phyloP scores from a whole-genome alignment of 2,329 filamentous ascomycete genomes.

The Epicoccum nigrum region DNA sequence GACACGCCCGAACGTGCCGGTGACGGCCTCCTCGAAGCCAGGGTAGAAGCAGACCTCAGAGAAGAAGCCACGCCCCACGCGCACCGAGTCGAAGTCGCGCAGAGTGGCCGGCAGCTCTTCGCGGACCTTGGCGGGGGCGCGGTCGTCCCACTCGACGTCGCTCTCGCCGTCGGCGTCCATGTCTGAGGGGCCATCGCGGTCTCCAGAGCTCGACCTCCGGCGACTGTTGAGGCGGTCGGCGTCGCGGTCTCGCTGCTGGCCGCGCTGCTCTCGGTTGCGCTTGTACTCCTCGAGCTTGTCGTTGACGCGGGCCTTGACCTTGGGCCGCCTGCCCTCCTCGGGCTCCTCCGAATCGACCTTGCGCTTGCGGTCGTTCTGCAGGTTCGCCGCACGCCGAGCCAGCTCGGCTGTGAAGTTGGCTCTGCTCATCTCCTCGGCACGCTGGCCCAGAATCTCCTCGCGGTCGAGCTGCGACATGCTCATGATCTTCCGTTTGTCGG shows the following conservation, averaged over 20 bases:
- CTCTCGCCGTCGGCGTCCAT: constrained; percentile 73
- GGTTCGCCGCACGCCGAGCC: constrained; percentile 73
- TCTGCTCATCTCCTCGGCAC: constrained; percentile 80
- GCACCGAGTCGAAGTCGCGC: constrained; percentile 81
- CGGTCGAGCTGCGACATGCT: constrained; percentile 87
- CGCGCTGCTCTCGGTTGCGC: constrained; percentile 64
- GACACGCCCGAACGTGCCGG: constrained; percentile 84
- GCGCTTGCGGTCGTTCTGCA: constrained; percentile 70
- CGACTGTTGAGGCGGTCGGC: constrained; percentile 56
- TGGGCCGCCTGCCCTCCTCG: constrained; percentile 69
- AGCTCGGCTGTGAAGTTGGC: constrained; percentile 83
- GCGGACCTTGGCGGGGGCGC: constrained; percentile 59
- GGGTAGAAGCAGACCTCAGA: constrained; percentile 92
- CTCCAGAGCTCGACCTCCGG: constrained; percentile 51
- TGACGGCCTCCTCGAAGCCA: constrained; percentile 80
- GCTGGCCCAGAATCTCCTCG: constrained; percentile 87
- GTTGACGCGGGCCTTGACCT: constrained; percentile 63
- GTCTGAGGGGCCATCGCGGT: constrained; percentile 57
- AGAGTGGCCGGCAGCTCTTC: constrained; percentile 74
- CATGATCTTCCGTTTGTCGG: constrained; percentile 70
- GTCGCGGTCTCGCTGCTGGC: constrained; percentile 59
- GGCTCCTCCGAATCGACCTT: constrained; percentile 80
- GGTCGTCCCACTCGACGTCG: constrained; percentile 74
- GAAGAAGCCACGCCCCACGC: constrained; percentile 85
- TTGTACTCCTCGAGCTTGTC: constrained; percentile 73